Evolutionary conservation across 1,139 yeast species (phyloP), one percentile per base, ranked within the genome.

Genomic region (Geotrichum aggregatum): DNA sequence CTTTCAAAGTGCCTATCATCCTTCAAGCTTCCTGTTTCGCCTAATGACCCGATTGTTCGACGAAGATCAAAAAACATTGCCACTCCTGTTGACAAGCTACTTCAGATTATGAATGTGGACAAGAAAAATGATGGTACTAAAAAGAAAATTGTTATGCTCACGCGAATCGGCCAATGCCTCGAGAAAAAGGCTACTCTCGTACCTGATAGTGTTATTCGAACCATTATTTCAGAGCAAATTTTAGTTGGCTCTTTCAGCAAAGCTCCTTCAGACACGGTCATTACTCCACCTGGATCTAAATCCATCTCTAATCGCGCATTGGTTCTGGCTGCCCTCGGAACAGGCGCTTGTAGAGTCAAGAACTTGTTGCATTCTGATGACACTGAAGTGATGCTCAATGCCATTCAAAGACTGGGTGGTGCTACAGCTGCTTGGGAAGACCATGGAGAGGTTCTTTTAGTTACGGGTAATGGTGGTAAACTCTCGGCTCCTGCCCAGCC

Each of bases 291-390:
- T 10, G 99, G 99, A 1, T 92, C 98, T 3, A 92, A 92, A 68
- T 91, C 98, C 2, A 92, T 92, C 57, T 89, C 98, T 13, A 92
- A 92, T 67, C 82, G 99, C 67, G 98, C 98, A 7, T 76, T 92
- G 59, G 81, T 92, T 19, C 75, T 92, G 59, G 98, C 98, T 44
- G 95, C 98, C 24, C 77, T 92, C 58, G 96, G 96, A 57, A 72
- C 77, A 50, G 98, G 98, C 41, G 79, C 83, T 34, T 91, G 95
- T 64, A 79, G 78, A 62, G 81, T 92, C 61, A 84, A 83, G 60
- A 92, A 92, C 69, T 74, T 92, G 63, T 78, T 92, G 55, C 98
- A 92, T 66, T 91, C 84, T 2, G 99, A 92, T 65, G 99, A 92
- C 66, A 92, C 98, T 14, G 89, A 86, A 60, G 92, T 87, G 65